A percentile compares a stretch with the other conserved stretches of the same genome.
Evolutionary conservation across 768 basidiomycete genomes (phyloP).

Genomic region (Calocybe gangraenosa): DNA sequence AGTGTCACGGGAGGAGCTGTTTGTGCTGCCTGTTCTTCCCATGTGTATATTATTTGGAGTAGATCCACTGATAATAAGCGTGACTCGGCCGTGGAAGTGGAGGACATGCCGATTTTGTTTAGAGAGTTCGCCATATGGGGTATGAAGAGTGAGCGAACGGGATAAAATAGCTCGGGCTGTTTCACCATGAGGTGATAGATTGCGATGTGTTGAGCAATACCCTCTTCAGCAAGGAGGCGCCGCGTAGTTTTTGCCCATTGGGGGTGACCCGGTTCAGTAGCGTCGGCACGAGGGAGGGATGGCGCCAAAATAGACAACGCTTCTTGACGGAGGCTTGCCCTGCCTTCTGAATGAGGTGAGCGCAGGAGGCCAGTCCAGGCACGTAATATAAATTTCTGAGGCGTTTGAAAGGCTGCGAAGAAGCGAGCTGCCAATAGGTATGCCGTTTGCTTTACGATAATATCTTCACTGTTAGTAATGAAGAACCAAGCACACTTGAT

Average conservation of each 20-base stretch:
- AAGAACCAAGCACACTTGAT: conserved; percentile 93
- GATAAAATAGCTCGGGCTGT: conserved; percentile 88
- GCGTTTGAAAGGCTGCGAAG: conserved; percentile 84
- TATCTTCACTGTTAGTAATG: conserved; percentile 74
- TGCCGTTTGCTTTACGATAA: conserved; percentile 88
- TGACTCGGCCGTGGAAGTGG: conserved; percentile 69
- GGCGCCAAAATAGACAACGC: conserved; percentile 86
- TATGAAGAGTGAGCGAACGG: conserved; percentile 87
- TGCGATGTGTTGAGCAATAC: conserved; percentile 62
- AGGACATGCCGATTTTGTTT: conserved; percentile 79
- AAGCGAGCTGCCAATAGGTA: conserved; percentile 90
- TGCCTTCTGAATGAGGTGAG: conserved; percentile 67
- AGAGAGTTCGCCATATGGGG: conserved; percentile 91
- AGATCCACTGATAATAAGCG: conserved; percentile 88
- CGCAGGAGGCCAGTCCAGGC: conserved; percentile 90
- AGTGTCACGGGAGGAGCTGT: conserved; percentile 14
- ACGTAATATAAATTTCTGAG: conserved; percentile 84
- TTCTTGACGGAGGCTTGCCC: conserved; percentile 71
- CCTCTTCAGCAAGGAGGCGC: conserved; percentile 85
- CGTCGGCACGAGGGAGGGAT: conserved; percentile 63
- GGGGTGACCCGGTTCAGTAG: conserved; percentile 54
- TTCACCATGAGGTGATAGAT: conserved; percentile 93
- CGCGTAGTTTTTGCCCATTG: conserved; percentile 87
- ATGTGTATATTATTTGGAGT: conserved; percentile 86
- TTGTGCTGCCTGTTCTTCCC: conserved; percentile 73